phyloP scores from a whole-genome alignment of 2,329 filamentous ascomycete genomes.

The Diaporthe velutina region DNA sequence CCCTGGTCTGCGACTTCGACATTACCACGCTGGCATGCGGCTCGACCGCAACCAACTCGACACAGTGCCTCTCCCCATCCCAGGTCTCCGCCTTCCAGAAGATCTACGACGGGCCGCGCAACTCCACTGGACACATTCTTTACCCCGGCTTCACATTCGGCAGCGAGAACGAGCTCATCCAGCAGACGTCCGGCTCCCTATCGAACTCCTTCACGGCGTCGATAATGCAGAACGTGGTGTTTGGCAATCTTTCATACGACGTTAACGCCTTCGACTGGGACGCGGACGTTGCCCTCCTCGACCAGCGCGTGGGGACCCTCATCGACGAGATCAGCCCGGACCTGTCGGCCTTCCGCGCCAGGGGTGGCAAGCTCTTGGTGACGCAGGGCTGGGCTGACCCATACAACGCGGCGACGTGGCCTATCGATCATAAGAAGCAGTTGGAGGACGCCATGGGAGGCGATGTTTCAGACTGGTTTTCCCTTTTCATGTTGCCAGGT shows the following conservation, averaged over 20 bases:
- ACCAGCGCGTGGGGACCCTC: conserved; percentile 4
- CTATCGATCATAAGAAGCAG: conserved; percentile 14
- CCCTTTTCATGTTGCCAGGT: conserved; percentile 17
- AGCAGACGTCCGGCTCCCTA: conserved; percentile 6
- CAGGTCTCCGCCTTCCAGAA: not conserved
- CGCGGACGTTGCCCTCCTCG: not conserved
- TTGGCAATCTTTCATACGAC: not conserved
- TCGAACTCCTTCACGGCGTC: conserved; percentile 19
- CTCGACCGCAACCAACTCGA: not conserved
- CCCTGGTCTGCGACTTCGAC: conserved; percentile 10
- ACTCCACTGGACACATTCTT: conserved; percentile 10
- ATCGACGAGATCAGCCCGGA: conserved; percentile 32
- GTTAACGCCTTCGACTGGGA: conserved; percentile 11
- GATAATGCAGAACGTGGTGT: conserved; percentile 8
- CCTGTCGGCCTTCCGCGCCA: conserved; percentile 23
- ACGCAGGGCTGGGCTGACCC: conserved; percentile 30
- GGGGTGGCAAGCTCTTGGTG: conserved; percentile 24
- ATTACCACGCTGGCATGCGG: not conserved
- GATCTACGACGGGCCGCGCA: conserved; percentile 14
- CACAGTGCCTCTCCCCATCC: not conserved
- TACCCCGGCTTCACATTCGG: conserved; percentile 15
- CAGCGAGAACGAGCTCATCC: conserved; percentile 26
- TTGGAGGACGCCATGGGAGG: conserved; percentile 14
- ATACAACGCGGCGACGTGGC: conserved; percentile 25
- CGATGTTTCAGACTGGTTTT: conserved; percentile 8